These are phyloP conservation scores for Fusarium ambrosium DNA, from an alignment of 2,329 filamentous ascomycete species.

Conservation along the genomic window DNA sequence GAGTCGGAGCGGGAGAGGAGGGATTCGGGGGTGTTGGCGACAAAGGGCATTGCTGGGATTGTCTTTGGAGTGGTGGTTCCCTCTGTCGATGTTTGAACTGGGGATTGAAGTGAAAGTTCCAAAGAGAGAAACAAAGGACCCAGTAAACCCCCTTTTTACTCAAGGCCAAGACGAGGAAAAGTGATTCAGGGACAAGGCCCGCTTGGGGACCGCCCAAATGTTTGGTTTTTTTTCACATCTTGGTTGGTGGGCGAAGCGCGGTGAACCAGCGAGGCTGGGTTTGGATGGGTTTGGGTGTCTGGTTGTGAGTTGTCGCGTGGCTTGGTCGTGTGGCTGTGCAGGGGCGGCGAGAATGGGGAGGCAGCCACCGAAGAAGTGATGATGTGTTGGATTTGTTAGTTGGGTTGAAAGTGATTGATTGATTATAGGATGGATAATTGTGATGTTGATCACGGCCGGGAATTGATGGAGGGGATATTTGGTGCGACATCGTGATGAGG, in stretches of 20 bases:
- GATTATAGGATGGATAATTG: neutral
- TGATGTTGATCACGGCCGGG: neutral
- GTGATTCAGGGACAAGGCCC: constrained; percentile 34
- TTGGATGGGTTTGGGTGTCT: constrained; percentile 11
- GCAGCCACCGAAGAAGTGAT: constrained; percentile 5
- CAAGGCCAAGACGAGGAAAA: neutral
- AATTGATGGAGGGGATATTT: neutral
- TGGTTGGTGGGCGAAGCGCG: constrained; percentile 41
- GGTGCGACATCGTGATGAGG: neutral
- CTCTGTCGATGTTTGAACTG: neutral
- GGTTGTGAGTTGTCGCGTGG: constrained; percentile 33
- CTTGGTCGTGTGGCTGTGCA: constrained; percentile 40
- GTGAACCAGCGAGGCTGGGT: constrained; percentile 28
- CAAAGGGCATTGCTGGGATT: constrained; percentile 54
- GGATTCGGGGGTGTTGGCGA: constrained; percentile 80
- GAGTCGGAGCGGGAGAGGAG: constrained; percentile 85
- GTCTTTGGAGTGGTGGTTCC: neutral
- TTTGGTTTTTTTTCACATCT: constrained; percentile 32
- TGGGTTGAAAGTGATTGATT: neutral
- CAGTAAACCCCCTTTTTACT: neutral
- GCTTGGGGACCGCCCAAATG: constrained; percentile 17
- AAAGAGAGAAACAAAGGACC: neutral
- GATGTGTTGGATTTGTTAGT: neutral
- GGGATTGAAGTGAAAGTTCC: neutral
- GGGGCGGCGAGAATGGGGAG: neutral